These are phyloP conservation scores for Phaffia tasmanica DNA, from an alignment of 768 basidiomycete genomes.

Conservation along the genomic window DNA sequence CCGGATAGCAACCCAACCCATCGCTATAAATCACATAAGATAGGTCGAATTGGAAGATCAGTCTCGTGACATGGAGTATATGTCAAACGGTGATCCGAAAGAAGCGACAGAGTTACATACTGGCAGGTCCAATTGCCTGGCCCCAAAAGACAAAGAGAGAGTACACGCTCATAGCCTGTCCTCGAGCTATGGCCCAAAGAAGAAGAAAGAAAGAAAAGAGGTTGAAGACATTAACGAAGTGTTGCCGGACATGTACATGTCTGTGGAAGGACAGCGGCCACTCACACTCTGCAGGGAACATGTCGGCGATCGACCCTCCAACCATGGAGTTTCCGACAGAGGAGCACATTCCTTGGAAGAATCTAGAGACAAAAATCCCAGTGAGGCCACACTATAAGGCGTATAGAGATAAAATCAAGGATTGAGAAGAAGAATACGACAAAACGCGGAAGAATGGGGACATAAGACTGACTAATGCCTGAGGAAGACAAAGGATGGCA, in stretches of 20 bases:
- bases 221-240: neutral
- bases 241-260: neutral
- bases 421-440: slow-evolving; percentile 26
- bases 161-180: slow-evolving; percentile 34
- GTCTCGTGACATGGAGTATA: slow-evolving; percentile 22
- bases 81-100: slow-evolving; percentile 21
- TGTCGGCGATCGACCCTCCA: slow-evolving; percentile 34
- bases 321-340: slow-evolving; percentile 37
- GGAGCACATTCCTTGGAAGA: slow-evolving; percentile 31
- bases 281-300: slow-evolving; percentile 28
- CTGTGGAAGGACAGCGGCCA: slow-evolving; percentile 31
- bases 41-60: too few species aligned
- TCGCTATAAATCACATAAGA: neutral
- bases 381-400: neutral
- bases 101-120: neutral
- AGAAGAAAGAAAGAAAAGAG: neutral
- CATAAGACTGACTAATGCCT: slow-evolving; percentile 24
- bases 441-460: slow-evolving; percentile 17
- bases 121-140: slow-evolving; percentile 26
- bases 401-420: neutral
- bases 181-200: slow-evolving; percentile 27
- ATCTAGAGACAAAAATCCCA: neutral
- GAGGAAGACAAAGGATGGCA: slow-evolving; percentile 32
- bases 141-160: slow-evolving; percentile 30
- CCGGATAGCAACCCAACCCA: slow-evolving; percentile 31